Base-by-base conservation (phyloP, 2,329 filamentous ascomycete genomes). In the Drechslera avenae region DNA sequence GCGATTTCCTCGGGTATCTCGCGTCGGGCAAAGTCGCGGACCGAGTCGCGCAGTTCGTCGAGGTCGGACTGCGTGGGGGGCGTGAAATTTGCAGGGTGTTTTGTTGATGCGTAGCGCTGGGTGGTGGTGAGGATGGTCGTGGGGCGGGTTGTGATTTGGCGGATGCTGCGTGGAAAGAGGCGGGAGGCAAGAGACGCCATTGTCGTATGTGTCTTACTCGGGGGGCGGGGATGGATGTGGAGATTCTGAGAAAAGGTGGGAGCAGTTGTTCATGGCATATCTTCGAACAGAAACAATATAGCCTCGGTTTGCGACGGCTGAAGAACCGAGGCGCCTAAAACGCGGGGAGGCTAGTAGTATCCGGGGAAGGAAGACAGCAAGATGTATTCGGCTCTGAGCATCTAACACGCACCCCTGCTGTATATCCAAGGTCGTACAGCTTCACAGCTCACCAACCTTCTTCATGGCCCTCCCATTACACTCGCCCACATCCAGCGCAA, bases 1-100 rank as follows among this genome's bases (percentile, higher is more conserved):
- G 93, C 94, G 12, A 97, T 78, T 59, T 91, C 87, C 71, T 91
- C 89, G 16, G 91, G 78, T 50, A 97, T 92, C 74, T 97, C 91
- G 66, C 93, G 86, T 80, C 83, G 77, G 17, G 90, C 86, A 67
- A 99, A 99, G 50, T 97, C 92, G 64, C 91, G 89, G 21, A 95
- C 91, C 19, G 88, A 81, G 66, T 92, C 90, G 50, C 91, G 85
- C 52, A 96, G 80, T 76, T 96, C 91, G 17, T 86, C 76, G 6
- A 96, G 81, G 48, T 96, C 91, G 50, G 86, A 81, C 36, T 83
- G 77, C 1, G 87, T 81, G 0, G 91, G 91, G 9, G 87, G 79
- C 48, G 78, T 77, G 74, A 91, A 91, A 67, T 82, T 84, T 59
- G 79, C 78, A 3, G 86, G 85, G 67, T 89, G 86, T 70, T 89